Evolutionary conservation across 192 early-diverging fungal species (phyloP).

Genomic region (Linnemannia exigua): DNA sequence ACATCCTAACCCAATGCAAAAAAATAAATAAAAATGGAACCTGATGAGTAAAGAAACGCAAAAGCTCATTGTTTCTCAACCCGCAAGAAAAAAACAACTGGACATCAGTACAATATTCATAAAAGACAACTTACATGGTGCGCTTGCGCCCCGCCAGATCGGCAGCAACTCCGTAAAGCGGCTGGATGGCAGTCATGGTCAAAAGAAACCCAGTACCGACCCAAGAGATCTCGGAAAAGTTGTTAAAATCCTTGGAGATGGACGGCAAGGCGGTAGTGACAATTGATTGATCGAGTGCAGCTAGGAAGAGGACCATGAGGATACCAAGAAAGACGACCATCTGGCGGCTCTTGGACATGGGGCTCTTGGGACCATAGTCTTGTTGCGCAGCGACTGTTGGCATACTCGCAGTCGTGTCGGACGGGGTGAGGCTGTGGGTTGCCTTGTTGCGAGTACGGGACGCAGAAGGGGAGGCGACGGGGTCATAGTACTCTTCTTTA

Average conservation of each 20-base stretch:
- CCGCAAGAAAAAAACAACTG: background rate
- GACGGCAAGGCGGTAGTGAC: constrained; percentile 69
- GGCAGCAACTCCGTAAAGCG: constrained; percentile 40
- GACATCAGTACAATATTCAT: background rate
- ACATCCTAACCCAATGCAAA: background rate
- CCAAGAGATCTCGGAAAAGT: constrained; percentile 78
- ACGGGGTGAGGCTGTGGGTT: background rate
- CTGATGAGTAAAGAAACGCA: too few species aligned
- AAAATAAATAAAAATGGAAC: background rate
- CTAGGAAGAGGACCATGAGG: constrained; percentile 65
- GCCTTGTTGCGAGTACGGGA: background rate
- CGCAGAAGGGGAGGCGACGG: background rate
- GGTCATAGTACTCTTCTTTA: background rate
- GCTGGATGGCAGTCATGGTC: constrained; percentile 55
- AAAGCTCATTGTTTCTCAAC: background rate
- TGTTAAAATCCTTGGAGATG: constrained; percentile 69
- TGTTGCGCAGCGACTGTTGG: constrained; percentile 22
- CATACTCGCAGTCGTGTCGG: background rate
- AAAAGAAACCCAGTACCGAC: constrained; percentile 82
- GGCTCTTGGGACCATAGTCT: constrained; percentile 44
- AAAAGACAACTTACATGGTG: constrained; percentile 30
- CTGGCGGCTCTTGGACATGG: constrained; percentile 28
- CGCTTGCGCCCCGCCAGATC: constrained; percentile 39
- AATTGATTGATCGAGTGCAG: constrained; percentile 70
- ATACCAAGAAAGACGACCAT: constrained; percentile 46